Percentiles rank a stretch among this genome's conserved stretches.
Conservation (phyloP, 768 basidiomycete genomes). For the Pulveroboletus sp. region DNA sequence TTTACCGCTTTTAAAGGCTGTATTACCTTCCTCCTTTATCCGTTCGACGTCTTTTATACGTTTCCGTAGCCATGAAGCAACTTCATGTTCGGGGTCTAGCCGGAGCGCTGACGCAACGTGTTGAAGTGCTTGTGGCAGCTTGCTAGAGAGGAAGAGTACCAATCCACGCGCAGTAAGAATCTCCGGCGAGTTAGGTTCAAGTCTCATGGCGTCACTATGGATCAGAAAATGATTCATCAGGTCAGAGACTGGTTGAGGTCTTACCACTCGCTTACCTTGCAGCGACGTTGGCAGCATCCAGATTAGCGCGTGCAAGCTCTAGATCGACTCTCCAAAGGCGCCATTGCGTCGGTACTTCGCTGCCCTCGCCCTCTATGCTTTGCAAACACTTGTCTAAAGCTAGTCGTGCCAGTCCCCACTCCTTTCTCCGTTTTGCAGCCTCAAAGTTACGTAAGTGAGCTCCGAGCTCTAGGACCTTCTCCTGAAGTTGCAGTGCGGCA, state of each 20-base stretch:
- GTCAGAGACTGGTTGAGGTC: conserved; percentile 3
- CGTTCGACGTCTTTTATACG: conserved; percentile 80
- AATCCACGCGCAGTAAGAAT: conserved; percentile 73
- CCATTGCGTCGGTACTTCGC: conserved; percentile 76
- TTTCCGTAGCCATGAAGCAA: conserved; percentile 65
- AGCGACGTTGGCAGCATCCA: conserved; percentile 67
- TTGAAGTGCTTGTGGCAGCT: conserved; percentile 64
- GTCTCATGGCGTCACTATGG: conserved; percentile 66
- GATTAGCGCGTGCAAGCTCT: conserved; percentile 63
- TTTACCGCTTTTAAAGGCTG: conserved; percentile 59
- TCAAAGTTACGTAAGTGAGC: conserved; percentile 63
- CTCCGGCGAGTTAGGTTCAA: conserved; percentile 72
- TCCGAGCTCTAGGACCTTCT: conserved; percentile 57
- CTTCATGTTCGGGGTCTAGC: conserved; percentile 71
- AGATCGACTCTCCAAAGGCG: conserved; percentile 74
- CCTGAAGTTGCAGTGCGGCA: conserved; percentile 54
- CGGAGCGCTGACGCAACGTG: conserved; percentile 70
- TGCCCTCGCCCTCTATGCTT: conserved; percentile 69
- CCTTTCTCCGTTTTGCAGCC: conserved; percentile 48
- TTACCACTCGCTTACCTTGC: conserved; percentile 56
- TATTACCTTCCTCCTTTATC: conserved; percentile 82
- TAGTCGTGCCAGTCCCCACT: conserved; percentile 77
- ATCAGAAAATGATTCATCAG: neutral
- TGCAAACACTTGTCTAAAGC: conserved; percentile 75
- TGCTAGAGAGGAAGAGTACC: conserved; percentile 69